A percentile compares a stretch with the other conserved stretches of the same genome.
Evolutionary conservation across 2,329 filamentous ascomycete genomes (phyloP).

Genomic region (Dendrostoma leiphaemia): DNA sequence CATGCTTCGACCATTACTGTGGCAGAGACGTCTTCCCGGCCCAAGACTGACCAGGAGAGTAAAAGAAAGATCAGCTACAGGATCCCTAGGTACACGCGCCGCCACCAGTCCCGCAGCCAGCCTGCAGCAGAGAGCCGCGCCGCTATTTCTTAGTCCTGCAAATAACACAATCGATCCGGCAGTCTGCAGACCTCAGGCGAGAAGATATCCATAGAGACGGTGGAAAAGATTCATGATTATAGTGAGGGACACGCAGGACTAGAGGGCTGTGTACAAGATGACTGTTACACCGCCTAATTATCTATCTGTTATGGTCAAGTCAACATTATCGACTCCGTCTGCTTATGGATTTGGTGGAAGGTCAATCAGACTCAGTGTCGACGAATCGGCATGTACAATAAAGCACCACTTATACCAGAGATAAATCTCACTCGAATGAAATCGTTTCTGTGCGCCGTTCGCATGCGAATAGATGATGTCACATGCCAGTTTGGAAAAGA

Average conservation of each 20-base stretch:
- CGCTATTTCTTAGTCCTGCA: not conserved
- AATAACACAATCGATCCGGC: not conserved
- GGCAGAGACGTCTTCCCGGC: not conserved
- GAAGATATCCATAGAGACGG: not conserved
- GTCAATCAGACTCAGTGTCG: not conserved
- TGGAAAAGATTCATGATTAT: not conserved
- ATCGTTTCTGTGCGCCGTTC: too few relatives aligned
- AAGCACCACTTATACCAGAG: too few relatives aligned
- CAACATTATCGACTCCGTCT: too few relatives aligned
- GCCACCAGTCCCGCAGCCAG: conserved; percentile 48
- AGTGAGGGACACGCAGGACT: not conserved
- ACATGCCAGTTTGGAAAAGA: too few relatives aligned
- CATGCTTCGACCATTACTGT: not conserved
- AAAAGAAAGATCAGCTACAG: conserved; percentile 19
- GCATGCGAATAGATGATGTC: too few relatives aligned
- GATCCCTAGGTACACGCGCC: conserved; percentile 37
- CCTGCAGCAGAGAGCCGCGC: conserved; percentile 26
- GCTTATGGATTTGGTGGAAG: not conserved
- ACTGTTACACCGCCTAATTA: not conserved
- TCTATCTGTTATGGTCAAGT: not conserved
- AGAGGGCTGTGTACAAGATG: not conserved
- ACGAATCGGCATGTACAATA: too few relatives aligned
- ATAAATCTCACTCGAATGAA: too few relatives aligned
- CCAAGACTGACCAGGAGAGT: conserved; percentile 19
- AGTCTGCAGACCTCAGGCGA: not conserved